Evolutionary conservation across 495 filamentous ascomycete genomes (phyloP).

Genomic region (Neurospora tetrasperma): DNA sequence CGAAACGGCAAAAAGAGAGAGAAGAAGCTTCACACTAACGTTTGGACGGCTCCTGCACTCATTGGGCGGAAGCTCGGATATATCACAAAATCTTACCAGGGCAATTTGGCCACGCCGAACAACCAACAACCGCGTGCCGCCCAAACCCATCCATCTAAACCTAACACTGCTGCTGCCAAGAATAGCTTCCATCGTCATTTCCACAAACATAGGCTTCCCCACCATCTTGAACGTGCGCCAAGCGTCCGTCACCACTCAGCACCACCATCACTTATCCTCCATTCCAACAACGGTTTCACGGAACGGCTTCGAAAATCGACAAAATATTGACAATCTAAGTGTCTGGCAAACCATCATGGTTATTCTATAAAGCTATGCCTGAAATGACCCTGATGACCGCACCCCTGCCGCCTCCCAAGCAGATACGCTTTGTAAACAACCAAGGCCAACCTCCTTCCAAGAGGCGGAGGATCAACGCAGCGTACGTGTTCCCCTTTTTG

Average conservation of each 20-base stretch:
- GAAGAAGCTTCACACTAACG: not conserved
- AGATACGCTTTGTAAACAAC: conserved; percentile 71
- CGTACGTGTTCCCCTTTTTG: conserved; percentile 42
- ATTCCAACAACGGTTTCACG: not conserved
- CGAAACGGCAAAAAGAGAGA: conserved; percentile 2
- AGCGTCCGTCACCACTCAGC: not conserved
- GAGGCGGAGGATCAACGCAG: conserved; percentile 69
- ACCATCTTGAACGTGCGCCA: not conserved
- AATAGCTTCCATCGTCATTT: not conserved
- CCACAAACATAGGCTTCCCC: not conserved
- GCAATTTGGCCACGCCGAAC: conserved; percentile 2
- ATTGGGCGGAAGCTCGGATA: conserved; percentile 3
- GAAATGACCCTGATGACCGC: conserved; percentile 35
- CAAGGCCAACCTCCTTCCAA: conserved; percentile 75
- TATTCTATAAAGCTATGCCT: conserved; percentile 18
- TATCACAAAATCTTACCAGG: not conserved
- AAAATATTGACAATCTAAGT: not conserved
- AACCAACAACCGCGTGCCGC: conserved; percentile 1
- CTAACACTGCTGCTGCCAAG: not conserved
- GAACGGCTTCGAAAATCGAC: not conserved
- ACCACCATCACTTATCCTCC: not conserved
- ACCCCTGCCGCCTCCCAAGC: conserved; percentile 37
- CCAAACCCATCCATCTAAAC: not conserved
- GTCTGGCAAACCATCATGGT: conserved; percentile 18
- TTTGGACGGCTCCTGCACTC: not conserved